phyloP scores from a whole-genome alignment of 441 rosid species.

The Euphorbia celastroides region DNA sequence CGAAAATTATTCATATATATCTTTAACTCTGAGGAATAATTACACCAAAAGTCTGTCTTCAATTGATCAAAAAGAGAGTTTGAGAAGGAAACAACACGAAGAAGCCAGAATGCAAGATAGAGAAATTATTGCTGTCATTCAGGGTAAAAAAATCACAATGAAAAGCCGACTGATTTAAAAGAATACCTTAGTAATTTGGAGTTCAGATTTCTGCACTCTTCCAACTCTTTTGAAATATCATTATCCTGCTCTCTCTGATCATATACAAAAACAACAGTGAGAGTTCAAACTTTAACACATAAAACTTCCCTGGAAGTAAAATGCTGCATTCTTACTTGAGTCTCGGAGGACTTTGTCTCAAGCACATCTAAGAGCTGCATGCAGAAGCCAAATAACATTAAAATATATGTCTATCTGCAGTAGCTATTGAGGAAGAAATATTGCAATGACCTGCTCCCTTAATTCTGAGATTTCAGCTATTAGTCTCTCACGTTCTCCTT shows the following conservation, averaged over 20 bases:
- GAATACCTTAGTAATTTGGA: constrained; percentile 62
- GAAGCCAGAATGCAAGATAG: neutral
- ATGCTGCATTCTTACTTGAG: constrained; percentile 38
- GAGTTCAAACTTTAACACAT: constrained; percentile 8
- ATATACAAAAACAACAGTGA: constrained; percentile 18
- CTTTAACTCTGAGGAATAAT: neutral
- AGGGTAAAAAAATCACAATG: constrained; percentile 9
- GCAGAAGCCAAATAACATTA: constrained; percentile 18
- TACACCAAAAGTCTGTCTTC: neutral
- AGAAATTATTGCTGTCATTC: neutral
- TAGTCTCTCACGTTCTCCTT: constrained; percentile 61
- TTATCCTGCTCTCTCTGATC: constrained; percentile 40
- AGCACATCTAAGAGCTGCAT: constrained; percentile 51
- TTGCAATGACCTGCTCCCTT: constrained; percentile 60
- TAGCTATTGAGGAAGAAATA: constrained; percentile 4
- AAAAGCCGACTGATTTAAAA: constrained; percentile 10
- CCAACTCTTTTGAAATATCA: constrained; percentile 50
- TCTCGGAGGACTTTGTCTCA: constrained; percentile 43
- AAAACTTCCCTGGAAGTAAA: constrained; percentile 16
- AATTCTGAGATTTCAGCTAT: constrained; percentile 61
- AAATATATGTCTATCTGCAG: constrained; percentile 15
- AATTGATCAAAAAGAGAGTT: constrained; percentile 5
- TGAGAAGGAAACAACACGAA: neutral
- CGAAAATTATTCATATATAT: neutral
- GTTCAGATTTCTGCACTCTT: constrained; percentile 63